Conservation (phyloP, 1,139 yeast species). For the Saccharomyces hybrid region DNA sequence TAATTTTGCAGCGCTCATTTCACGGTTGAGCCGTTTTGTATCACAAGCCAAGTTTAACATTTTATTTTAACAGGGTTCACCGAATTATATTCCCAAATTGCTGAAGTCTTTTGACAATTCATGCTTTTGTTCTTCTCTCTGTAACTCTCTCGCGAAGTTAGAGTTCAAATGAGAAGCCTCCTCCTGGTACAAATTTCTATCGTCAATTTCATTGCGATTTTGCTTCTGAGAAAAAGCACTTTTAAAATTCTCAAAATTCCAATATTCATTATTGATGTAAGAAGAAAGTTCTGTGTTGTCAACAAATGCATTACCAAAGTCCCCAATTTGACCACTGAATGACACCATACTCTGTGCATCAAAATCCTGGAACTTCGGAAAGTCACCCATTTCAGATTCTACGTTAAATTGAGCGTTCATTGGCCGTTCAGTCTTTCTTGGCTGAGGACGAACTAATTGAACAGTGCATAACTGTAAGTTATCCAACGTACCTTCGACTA, state of each 20-base stretch:
- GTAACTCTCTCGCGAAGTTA: conserved; percentile 13
- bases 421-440: conserved; percentile 11
- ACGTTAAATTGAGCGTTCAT: conserved; percentile 12
- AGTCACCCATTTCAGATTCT: conserved; percentile 18
- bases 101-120: neutral
- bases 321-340: conserved; percentile 32
- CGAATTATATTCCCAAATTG: neutral
- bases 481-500: conserved; percentile 89
- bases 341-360: conserved; percentile 47
- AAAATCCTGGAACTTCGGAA: conserved; percentile 30
- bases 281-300: conserved; percentile 29
- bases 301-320: conserved; percentile 21
- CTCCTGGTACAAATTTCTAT: conserved; percentile 7
- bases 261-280: conserved; percentile 27
- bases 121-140: conserved; percentile 4
- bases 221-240: neutral
- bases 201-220: neutral
- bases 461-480: conserved; percentile 68
- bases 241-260: conserved; percentile 16
- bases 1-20: neutral
- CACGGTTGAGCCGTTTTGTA: neutral
- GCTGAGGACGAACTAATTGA: conserved; percentile 40
- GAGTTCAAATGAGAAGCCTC: conserved; percentile 7
- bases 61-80: neutral
- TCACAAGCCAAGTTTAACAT: neutral